Evolutionary conservation across 2,329 filamentous ascomycete genomes (phyloP).

Genomic region (Ophiocordyceps camponoti-saundersi): DNA sequence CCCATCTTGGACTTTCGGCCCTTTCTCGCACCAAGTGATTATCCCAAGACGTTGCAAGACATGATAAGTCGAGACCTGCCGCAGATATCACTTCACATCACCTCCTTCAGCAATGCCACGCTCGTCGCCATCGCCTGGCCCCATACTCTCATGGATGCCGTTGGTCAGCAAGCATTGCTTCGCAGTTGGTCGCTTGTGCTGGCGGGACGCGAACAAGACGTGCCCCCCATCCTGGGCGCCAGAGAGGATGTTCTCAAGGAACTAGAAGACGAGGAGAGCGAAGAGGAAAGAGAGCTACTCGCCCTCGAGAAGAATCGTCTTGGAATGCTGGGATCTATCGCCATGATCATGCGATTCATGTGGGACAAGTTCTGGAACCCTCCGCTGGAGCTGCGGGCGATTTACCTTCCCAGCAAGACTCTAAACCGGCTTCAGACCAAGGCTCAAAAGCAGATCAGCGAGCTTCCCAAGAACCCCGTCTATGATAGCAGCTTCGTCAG

Average conservation of each 20-base stretch:
- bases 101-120: slow-evolving; percentile 30
- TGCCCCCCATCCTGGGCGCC: slow-evolving; percentile 17
- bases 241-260: slow-evolving; percentile 2
- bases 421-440: background rate
- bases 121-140: slow-evolving; percentile 27
- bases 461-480: background rate
- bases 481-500: slow-evolving; percentile 19
- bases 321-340: background rate
- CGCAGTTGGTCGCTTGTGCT: slow-evolving; percentile 27
- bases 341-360: background rate
- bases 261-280: background rate
- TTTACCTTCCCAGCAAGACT: background rate
- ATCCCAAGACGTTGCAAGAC: slow-evolving; percentile 17
- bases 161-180: slow-evolving; percentile 23
- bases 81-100: slow-evolving; percentile 28
- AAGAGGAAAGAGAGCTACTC: background rate
- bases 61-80: slow-evolving; percentile 24
- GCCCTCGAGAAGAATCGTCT: background rate
- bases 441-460: background rate
- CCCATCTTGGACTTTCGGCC: slow-evolving; percentile 4
- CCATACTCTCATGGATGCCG: slow-evolving; percentile 29
- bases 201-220: slow-evolving; percentile 21
- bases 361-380: background rate
- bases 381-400: background rate
- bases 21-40: slow-evolving; percentile 3